These are phyloP conservation scores for Periconia sp. DNA, from an alignment of 2,329 filamentous ascomycete species.

Conservation along the genomic window DNA sequence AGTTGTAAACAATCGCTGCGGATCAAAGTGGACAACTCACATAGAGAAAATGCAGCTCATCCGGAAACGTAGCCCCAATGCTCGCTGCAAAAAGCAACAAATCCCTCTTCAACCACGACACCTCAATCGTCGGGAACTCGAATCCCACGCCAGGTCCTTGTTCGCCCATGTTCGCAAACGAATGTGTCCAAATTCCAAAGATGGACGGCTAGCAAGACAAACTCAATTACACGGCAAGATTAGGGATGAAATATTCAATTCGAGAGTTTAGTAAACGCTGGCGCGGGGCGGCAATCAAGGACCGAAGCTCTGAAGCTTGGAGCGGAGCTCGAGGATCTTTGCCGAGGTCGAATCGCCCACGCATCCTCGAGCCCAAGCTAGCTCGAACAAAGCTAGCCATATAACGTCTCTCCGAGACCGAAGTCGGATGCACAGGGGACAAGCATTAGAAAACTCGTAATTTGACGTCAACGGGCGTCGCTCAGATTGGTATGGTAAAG, in stretches of 20 bases:
- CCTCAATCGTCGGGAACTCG: constrained; percentile 76
- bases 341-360: constrained; percentile 39
- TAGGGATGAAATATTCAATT: constrained; percentile 1
- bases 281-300: constrained; percentile 35
- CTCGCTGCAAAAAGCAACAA: constrained; percentile 87
- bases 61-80: constrained; percentile 76
- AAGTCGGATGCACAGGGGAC: not conserved
- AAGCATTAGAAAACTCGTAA: not conserved
- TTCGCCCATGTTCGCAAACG: constrained; percentile 40
- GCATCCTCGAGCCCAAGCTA: constrained; percentile 17
- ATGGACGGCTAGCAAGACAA: not conserved
- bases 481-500: too few relatives aligned
- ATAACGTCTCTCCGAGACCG: not conserved
- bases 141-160: constrained; percentile 68
- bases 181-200: not conserved
- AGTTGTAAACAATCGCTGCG: constrained; percentile 13
- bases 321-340: constrained; percentile 32
- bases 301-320: constrained; percentile 23
- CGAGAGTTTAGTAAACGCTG: constrained; percentile 17
- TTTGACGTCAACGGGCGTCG: too few relatives aligned
- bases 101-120: constrained; percentile 88
- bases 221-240: not conserved
- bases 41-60: constrained; percentile 93
- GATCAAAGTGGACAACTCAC: constrained; percentile 56
- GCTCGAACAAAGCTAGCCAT: constrained; percentile 4